These are phyloP conservation scores for Miscanthus sacchariflorus DNA, from an alignment of 202 grass and related monocot genomes.

Conservation along the genomic window DNA sequence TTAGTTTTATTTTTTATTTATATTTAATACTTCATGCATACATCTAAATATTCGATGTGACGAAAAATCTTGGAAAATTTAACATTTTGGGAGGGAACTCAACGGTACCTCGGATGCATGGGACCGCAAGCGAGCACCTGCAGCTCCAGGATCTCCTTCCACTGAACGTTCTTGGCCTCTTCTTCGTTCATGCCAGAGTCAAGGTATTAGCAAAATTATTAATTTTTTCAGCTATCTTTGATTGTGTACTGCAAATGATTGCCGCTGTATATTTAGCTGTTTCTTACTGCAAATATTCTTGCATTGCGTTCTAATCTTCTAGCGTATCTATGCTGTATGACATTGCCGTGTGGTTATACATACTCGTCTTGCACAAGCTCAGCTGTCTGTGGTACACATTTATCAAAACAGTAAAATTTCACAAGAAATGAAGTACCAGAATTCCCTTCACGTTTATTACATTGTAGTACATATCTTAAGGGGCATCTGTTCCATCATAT, in stretches of 20 bases:
- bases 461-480: not conserved
- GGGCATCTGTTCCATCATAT: slow-evolving; percentile 28
- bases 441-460: slow-evolving; percentile 24
- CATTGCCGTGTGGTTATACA: not conserved
- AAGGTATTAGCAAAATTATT: slow-evolving; percentile 38
- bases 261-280: not conserved
- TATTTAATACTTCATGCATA: too few relatives aligned
- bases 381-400: not conserved
- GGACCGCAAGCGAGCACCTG: slow-evolving; percentile 4
- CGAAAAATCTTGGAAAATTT: too few relatives aligned
- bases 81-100: too few relatives aligned
- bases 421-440: slow-evolving; percentile 20
- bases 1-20: too few relatives aligned
- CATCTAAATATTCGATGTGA: too few relatives aligned
- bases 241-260: slow-evolving; percentile 5
- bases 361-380: not conserved
- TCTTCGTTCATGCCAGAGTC: slow-evolving; percentile 4
- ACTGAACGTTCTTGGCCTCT: not conserved
- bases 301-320: slow-evolving; percentile 7
- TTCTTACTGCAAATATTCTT: not conserved
- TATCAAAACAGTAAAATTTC: not conserved
- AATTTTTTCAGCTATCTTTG: not conserved
- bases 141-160: not conserved
- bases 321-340: not conserved
- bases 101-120: not conserved